Conservation (phyloP, 768 basidiomycete species). For the Boletellus ananiceps region DNA sequence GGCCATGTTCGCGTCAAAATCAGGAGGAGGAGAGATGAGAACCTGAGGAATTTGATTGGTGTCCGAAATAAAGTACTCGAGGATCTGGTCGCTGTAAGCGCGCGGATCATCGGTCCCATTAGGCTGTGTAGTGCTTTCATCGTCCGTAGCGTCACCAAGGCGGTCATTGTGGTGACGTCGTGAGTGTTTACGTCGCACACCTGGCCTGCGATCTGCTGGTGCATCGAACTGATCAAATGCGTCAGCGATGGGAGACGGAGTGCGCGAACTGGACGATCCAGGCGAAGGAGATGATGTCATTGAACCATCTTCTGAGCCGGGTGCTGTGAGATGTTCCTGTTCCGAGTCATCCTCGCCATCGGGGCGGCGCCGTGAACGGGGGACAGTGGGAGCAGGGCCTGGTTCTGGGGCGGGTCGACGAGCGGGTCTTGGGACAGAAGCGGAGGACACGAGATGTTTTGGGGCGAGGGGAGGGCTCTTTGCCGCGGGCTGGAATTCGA, state of each 20-base stretch:
- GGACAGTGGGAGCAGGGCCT: constrained; percentile 32
- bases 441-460: constrained; percentile 81
- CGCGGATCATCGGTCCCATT: constrained; percentile 53
- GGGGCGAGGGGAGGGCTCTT: constrained; percentile 94
- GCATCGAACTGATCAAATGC: constrained; percentile 30
- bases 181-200: constrained; percentile 44
- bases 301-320: constrained; percentile 80
- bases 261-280: constrained; percentile 83
- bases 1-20: constrained; percentile 93
- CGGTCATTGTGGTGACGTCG: constrained; percentile 44
- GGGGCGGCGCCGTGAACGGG: constrained; percentile 55
- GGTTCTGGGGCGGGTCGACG: constrained; percentile 28
- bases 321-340: constrained; percentile 58
- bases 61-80: constrained; percentile 99
- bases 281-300: constrained; percentile 89
- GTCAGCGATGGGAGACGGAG: constrained; percentile 80
- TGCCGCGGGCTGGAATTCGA: constrained; percentile 86
- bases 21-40: constrained; percentile 80
- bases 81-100: constrained; percentile 90
- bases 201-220: constrained; percentile 31
- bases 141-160: constrained; percentile 43
- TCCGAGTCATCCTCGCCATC: constrained; percentile 56
- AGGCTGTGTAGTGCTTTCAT: constrained; percentile 33
- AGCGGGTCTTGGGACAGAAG: constrained; percentile 38
- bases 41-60: constrained; percentile 85